Conservation (phyloP, 1,284 basidiomycete genomes). For the Mycosarcoma mackinlayi region DNA sequence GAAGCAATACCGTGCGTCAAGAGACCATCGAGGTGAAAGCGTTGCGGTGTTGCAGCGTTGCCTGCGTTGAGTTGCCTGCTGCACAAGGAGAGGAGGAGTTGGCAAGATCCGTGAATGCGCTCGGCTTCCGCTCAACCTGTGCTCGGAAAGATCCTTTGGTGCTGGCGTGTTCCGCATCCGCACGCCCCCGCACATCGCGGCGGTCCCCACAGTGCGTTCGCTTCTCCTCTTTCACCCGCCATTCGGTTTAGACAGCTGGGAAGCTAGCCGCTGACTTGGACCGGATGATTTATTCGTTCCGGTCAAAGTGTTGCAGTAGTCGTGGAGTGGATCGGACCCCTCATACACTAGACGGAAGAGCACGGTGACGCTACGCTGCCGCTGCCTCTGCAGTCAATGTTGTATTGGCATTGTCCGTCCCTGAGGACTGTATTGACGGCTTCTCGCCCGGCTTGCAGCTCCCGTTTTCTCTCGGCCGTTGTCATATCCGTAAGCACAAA, state of each 20-base stretch:
- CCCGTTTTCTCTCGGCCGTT: slow-evolving; percentile 29
- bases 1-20: neutral
- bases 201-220: neutral
- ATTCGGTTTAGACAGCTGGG: neutral
- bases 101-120: slow-evolving; percentile 25
- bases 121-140: slow-evolving; percentile 1
- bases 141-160: slow-evolving; percentile 30
- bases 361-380: slow-evolving; percentile 16
- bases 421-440: neutral
- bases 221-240: slow-evolving; percentile 27
- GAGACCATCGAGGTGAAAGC: too few relatives aligned
- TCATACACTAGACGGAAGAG: slow-evolving; percentile 4
- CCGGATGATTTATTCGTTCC: slow-evolving; percentile 1
- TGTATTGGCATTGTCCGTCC: slow-evolving; percentile 1
- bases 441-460: slow-evolving; percentile 8
- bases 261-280: slow-evolving; percentile 6
- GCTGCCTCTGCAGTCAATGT: neutral
- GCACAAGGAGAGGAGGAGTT: neutral
- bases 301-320: slow-evolving; percentile 23
- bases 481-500: too few relatives aligned
- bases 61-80: too few relatives aligned
- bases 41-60: too few relatives aligned
- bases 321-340: too few relatives aligned
- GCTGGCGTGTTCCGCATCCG: slow-evolving; percentile 6
- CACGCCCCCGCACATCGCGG: neutral